Conservation (phyloP, 2,329 filamentous ascomycete species). For the Colletotrichum tropicale region DNA sequence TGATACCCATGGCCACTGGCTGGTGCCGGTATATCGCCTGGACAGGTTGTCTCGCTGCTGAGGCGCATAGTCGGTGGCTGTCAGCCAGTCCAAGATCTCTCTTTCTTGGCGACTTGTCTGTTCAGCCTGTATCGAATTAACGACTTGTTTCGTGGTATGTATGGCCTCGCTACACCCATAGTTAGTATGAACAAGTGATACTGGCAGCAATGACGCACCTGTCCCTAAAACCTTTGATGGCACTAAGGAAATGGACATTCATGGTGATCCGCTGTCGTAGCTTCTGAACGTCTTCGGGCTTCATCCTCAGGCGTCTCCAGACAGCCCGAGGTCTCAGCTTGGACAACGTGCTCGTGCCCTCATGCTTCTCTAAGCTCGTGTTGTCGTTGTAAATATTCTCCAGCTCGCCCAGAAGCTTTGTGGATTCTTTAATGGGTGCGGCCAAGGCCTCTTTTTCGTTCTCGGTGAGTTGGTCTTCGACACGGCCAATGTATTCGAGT, state of each 20-base stretch:
- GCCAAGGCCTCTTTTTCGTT: neutral
- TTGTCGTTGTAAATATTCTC: accelerated
- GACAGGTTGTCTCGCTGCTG: constrained; percentile 41
- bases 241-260: neutral
- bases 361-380: neutral
- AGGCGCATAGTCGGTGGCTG: constrained; percentile 32
- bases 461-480: neutral
- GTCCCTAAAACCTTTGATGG: neutral
- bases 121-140: neutral
- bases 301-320: neutral
- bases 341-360: accelerated
- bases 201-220: neutral
- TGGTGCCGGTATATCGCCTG: constrained; percentile 37
- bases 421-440: neutral
- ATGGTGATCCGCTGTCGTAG: neutral
- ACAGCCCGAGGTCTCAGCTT: neutral
- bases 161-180: neutral
- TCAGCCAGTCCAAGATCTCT: constrained; percentile 41
- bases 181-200: accelerated
- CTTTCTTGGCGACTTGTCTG: neutral
- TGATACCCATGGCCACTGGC: constrained; percentile 41
- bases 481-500: neutral
- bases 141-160: neutral
- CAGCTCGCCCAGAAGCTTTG: neutral
- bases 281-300: neutral